Evolutionary conservation across 139 green algal species (phyloP).

Genomic region (Yamagishiella unicocca): DNA sequence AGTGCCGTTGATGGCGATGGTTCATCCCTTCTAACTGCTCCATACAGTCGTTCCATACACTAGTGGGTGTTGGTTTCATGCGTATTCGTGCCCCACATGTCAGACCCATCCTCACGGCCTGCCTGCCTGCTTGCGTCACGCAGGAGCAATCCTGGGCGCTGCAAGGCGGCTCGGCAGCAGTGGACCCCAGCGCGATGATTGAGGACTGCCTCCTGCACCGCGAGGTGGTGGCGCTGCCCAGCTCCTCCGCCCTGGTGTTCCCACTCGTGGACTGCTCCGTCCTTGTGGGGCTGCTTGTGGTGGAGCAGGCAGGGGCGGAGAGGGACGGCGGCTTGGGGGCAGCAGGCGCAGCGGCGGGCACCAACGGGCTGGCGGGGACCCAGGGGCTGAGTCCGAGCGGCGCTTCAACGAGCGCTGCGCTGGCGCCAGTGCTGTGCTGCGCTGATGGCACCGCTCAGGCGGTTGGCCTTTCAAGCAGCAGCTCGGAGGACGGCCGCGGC

Average conservation of each 20-base stretch:
- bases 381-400: neutral
- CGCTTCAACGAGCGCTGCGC: neutral
- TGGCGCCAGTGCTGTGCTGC: no score
- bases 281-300: conserved; percentile 73
- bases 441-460: no score
- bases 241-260: conserved; percentile 69
- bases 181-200: conserved; percentile 40
- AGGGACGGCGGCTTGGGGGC: neutral
- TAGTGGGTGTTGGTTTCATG: no score
- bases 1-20: no score
- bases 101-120: neutral
- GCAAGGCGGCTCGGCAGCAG: conserved; percentile 28
- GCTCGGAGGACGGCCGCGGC: no score
- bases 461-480: no score
- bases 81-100: neutral
- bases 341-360: conserved; percentile 21
- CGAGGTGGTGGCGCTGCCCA: conserved; percentile 73
- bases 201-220: conserved; percentile 70
- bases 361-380: no score
- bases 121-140: neutral
- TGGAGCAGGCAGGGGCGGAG: conserved; percentile 65
- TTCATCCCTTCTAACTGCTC: no score
- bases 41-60: no score
- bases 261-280: conserved; percentile 65
- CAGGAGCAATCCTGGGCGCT: conserved; percentile 47